Evolutionary conservation across 352 stramenopile genomes (phyloP).

Genomic region (Phytophthora palmivora): DNA sequence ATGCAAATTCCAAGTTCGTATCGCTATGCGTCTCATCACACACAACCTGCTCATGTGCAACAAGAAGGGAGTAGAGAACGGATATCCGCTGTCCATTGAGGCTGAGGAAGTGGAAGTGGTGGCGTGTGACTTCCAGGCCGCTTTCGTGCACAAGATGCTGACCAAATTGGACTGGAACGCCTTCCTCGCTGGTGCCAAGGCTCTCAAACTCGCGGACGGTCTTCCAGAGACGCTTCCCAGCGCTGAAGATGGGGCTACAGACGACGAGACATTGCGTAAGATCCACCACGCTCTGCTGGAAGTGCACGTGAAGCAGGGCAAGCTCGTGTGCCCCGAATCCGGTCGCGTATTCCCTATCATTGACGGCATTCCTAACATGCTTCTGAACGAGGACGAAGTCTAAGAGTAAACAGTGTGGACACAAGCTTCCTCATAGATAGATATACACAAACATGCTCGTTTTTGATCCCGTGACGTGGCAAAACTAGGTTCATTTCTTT

Average conservation of each 20-base stretch:
- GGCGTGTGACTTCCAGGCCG: constrained; percentile 80
- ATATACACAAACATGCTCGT: constrained; percentile 29
- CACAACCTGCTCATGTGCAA: constrained; percentile 96
- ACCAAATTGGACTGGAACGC: constrained; percentile 90
- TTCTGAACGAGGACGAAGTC: constrained; percentile 92
- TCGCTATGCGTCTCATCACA: constrained; percentile 91
- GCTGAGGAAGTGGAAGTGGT: constrained; percentile 83
- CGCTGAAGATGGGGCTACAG: constrained; percentile 39
- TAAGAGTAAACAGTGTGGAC: constrained; percentile 32
- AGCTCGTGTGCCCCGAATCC: constrained; percentile 96
- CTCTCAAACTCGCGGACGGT: constrained; percentile 73
- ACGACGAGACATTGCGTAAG: constrained; percentile 83
- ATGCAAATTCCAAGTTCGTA: constrained; percentile 8
- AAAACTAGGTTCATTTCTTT: constrained; percentile 44
- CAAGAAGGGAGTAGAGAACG: constrained; percentile 93
- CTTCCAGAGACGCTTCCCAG: constrained; percentile 63
- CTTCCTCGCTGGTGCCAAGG: constrained; percentile 82
- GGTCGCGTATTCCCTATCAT: constrained; percentile 96
- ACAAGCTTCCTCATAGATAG: constrained; percentile 38
- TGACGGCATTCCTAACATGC: constrained; percentile 98
- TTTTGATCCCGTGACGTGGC: constrained; percentile 4
- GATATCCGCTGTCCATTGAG: constrained; percentile 93
- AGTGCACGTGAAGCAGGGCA: constrained; percentile 96
- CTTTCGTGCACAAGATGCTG: constrained; percentile 92
- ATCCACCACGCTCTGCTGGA: constrained; percentile 93